Evolutionary conservation across 140 eudicot genomes (phyloP).

Genomic region (Oenanthe javanica): DNA sequence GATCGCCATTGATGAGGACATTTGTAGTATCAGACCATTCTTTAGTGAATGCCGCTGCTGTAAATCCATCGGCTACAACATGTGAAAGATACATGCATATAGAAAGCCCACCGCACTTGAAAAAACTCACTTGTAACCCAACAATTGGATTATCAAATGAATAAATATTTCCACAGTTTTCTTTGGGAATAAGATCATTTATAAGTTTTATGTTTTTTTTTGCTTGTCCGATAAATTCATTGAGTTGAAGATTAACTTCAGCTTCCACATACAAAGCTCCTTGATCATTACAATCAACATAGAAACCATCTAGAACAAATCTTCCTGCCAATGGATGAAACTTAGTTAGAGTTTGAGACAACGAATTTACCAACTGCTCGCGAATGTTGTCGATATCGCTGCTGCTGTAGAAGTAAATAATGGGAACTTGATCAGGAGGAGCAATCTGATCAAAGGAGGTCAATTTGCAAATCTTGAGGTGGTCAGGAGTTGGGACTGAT

Average conservation of each 20-base stretch:
- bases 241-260: background rate
- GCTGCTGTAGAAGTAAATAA: background rate
- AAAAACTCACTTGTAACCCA: background rate
- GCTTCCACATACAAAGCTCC: background rate
- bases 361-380: background rate
- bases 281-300: background rate
- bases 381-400: background rate
- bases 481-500: background rate
- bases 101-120: background rate
- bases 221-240: background rate
- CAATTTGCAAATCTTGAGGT: background rate
- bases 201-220: background rate
- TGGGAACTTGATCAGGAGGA: background rate
- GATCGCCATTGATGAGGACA: background rate
- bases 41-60: background rate
- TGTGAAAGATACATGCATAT: conserved; percentile 2
- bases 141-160: background rate
- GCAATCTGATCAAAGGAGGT: background rate
- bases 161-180: background rate
- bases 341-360: background rate
- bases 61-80: background rate
- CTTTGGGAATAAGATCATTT: background rate
- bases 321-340: background rate
- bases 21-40: background rate
- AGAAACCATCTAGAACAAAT: background rate